Evolutionary conservation across 129 eudicot genomes (phyloP), one percentile per base, ranked within the genome.

Genomic region (Centella asiatica): DNA sequence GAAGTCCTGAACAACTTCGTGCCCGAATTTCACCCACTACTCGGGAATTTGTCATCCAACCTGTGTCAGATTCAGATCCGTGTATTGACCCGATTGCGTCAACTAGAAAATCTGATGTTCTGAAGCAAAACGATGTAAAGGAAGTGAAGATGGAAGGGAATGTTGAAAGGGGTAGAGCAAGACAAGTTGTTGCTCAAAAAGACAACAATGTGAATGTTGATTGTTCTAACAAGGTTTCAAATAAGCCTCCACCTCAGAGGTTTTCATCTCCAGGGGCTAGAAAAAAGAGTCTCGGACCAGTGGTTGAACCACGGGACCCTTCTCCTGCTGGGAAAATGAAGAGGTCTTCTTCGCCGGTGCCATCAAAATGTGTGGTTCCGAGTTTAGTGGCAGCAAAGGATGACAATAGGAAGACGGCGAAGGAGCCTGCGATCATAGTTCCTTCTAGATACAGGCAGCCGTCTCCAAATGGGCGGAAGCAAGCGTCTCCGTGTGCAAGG

Each of bases 371-470:
- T 44, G 92, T 82, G 76, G 99, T 92, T 44, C 99, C 99, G 24
- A 87, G 99, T 70, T 70, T 92, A 50, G 92, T 62, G n/a, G 79
- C 76, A 15, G 99, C 99, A 18, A 87, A 84, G 76, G 99, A 87
- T 34, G 99, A 92, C 50, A 84, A 78, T 42, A 66, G 95, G 65
- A 92, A 76, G 81, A 37, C 75, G 22, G 72, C 86, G n/a, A 84
- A 69, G 76, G 99, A 92, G 68, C 76, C 90, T 0, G 86, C 96
- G 1, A 92, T 92, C 14, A 70, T 92, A 0, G 99, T 92, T 68
- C 99, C 99, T 28, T 92, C 99, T 13, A 84, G 99, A 65, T 92
- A 92, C 49, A 64, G 99, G 42, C 96, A 92, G 80, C 96, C 96
- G 23, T 90, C 97, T 6, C 95, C 97, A 0, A 86, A 75, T 28